A percentile compares a stretch with the other conserved stretches of the same genome.
Evolutionary conservation across 768 basidiomycete species (phyloP).

Genomic region (Infundibulicybe gibba): DNA sequence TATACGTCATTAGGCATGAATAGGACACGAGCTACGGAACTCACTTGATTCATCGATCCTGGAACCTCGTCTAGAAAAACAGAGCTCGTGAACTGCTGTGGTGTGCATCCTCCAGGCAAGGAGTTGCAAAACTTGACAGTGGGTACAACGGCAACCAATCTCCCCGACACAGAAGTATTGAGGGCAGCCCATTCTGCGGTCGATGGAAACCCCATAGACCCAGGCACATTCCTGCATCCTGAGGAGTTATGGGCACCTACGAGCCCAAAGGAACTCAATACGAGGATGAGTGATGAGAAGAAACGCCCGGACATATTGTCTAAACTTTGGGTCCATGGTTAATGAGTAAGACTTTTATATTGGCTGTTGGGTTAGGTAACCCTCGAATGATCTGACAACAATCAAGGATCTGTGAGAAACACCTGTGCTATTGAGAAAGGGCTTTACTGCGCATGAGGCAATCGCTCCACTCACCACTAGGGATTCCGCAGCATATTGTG

Average conservation of each 20-base stretch:
- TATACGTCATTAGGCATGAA: background rate
- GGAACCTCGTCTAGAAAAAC: conserved; percentile 14
- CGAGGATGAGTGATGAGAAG: too few species aligned
- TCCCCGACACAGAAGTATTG: conserved; percentile 16
- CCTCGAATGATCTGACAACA: too few species aligned
- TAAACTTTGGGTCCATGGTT: too few species aligned
- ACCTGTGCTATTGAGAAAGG: too few species aligned
- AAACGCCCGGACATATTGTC: too few species aligned
- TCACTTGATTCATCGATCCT: conserved; percentile 15
- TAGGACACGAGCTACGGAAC: background rate
- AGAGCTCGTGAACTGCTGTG: conserved; percentile 8
- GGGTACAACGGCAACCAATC: conserved; percentile 16
- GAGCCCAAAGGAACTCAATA: too few species aligned
- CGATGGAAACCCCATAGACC: conserved; percentile 14
- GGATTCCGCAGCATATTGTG: too few species aligned
- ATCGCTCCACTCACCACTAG: too few species aligned
- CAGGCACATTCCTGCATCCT: conserved; percentile 17
- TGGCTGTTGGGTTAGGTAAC: too few species aligned
- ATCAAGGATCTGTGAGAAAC: too few species aligned
- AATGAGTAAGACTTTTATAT: too few species aligned
- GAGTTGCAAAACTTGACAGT: conserved; percentile 15
- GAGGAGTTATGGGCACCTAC: background rate
- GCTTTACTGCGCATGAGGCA: too few species aligned
- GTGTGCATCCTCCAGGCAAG: conserved; percentile 5
- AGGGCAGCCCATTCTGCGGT: conserved; percentile 12